Evolutionary conservation across 306 rosid species (phyloP).

Genomic region (Glycine latifolia): DNA sequence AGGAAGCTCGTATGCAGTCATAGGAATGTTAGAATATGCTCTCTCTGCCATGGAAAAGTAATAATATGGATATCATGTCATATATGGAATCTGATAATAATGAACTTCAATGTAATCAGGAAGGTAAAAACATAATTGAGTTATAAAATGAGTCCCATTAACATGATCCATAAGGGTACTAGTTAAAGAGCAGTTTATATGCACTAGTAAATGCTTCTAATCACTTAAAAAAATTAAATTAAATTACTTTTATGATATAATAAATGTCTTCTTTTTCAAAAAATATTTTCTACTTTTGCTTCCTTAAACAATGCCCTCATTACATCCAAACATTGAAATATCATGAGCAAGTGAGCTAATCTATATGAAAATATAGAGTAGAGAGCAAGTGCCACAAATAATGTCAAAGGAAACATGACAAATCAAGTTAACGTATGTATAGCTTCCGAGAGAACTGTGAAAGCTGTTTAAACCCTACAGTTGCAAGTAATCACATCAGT

Average conservation of each 20-base stretch:
- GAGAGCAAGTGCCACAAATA: background rate
- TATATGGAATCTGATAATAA: constrained; percentile 22
- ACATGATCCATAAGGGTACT: background rate
- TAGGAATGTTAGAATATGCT: constrained; percentile 94
- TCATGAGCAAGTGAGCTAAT: constrained; percentile 19
- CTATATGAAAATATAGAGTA: background rate
- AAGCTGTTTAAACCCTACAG: too few relatives aligned
- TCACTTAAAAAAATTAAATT: background rate
- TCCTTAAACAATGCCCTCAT: background rate
- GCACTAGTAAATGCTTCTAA: constrained; percentile 1
- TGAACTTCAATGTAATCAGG: constrained; percentile 34
- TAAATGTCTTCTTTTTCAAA: background rate
- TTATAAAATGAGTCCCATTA: constrained; percentile 16
- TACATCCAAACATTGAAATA: background rate
- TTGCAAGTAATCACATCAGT: too few relatives aligned
- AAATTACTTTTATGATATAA: background rate
- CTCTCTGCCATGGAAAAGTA: constrained; percentile 63
- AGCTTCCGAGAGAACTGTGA: too few relatives aligned
- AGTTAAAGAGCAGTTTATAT: background rate
- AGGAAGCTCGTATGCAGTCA: constrained; percentile 96
- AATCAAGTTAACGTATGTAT: constrained; percentile 2
- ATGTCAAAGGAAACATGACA: constrained; percentile 27
- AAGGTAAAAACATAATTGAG: constrained; percentile 32
- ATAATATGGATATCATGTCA: constrained; percentile 33
- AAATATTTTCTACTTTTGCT: background rate